phyloP scores from a whole-genome alignment of 306 rosid species.

The Albizia julibrissin region DNA sequence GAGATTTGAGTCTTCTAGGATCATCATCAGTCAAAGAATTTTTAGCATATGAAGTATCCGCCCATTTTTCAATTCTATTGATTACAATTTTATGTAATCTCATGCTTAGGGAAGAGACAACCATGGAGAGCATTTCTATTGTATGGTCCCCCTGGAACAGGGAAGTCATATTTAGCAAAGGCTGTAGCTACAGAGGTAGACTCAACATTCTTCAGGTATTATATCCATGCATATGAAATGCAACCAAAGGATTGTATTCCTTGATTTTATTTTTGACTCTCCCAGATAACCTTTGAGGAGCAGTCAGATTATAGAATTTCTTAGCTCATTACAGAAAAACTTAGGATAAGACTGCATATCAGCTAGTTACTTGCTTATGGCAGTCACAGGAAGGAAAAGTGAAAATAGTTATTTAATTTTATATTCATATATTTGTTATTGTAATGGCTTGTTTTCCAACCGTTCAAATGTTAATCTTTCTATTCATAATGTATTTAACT shows the following conservation, averaged over 20 bases:
- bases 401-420: not conserved
- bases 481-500: not conserved
- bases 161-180: constrained; percentile 84
- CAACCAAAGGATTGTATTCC: not conserved
- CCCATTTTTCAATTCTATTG: not conserved
- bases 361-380: not conserved
- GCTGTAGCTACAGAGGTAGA: constrained; percentile 91
- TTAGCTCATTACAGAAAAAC: not conserved
- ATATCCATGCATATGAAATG: constrained; percentile 7
- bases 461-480: not conserved
- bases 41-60: not conserved
- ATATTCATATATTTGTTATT: not conserved
- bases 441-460: not conserved
- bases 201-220: constrained; percentile 80
- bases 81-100: constrained; percentile 8
- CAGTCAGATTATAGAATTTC: not conserved
- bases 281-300: not conserved
- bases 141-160: constrained; percentile 91
- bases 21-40: not conserved
- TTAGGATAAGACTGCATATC: not conserved
- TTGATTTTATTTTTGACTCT: not conserved
- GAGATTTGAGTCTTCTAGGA: not conserved
- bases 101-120: constrained; percentile 63
- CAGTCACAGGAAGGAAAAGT: not conserved
- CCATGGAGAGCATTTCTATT: constrained; percentile 86